phyloP scores from a whole-genome alignment of 78 protist species.

The Guillardia theta region DNA sequence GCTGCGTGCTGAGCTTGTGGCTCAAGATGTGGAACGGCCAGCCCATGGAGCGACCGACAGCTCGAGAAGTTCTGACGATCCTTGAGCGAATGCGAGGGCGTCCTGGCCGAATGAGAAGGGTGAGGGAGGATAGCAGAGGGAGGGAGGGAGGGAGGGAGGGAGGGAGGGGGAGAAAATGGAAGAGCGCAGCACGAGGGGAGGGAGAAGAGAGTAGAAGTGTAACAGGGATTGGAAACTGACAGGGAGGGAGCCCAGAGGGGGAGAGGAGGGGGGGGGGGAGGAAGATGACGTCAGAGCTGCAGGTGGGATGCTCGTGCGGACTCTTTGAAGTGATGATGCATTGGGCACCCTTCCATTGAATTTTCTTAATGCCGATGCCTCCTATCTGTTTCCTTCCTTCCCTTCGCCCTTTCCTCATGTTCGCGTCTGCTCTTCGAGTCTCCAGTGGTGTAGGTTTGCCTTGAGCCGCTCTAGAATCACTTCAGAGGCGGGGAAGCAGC shows the following conservation, averaged over 20 bases:
- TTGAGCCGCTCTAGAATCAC: not conserved
- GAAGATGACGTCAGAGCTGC: not conserved
- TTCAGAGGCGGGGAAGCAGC: not conserved
- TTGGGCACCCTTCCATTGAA: not conserved
- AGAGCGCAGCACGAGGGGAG: not conserved
- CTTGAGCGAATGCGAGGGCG: no score
- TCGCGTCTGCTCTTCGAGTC: no score
- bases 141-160: slow-evolving; percentile 21
- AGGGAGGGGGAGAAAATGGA: not conserved
- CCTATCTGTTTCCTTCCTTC: no score
- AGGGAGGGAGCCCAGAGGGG: not conserved
- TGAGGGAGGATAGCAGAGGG: not conserved
- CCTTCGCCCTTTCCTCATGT: no score
- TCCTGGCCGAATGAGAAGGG: no score
- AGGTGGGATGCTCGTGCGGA: not conserved
- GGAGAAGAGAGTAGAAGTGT: not conserved
- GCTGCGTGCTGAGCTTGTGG: no score
- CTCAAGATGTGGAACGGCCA: no score
- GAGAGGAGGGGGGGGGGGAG: not conserved
- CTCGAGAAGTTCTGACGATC: no score
- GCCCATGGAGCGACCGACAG: no score
- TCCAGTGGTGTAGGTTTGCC: not conserved
- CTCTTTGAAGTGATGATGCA: not conserved
- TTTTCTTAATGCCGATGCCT: not conserved
- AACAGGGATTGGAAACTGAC: not conserved